Evolutionary conservation across 495 filamentous ascomycete species (phyloP).

Genomic region (Xylaria sp.): DNA sequence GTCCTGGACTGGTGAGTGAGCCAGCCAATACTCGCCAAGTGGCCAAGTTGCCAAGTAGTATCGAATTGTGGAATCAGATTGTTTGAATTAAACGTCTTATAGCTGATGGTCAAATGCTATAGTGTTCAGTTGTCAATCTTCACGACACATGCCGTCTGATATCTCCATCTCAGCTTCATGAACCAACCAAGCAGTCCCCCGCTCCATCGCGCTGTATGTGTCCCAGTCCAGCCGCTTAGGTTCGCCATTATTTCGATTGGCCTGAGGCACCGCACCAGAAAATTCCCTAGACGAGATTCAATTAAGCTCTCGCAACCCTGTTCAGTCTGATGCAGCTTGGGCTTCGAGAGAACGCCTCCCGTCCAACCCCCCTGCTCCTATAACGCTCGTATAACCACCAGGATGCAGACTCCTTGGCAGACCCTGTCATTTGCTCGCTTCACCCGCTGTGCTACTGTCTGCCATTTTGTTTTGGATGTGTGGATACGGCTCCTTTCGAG

Average conservation of each 20-base stretch:
- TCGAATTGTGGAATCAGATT: background rate
- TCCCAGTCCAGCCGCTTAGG: conserved; percentile 5
- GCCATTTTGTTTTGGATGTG: conserved; percentile 55
- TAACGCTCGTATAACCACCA: conserved; percentile 5
- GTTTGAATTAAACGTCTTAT: background rate
- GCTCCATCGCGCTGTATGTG: too few relatives aligned
- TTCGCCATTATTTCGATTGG: background rate
- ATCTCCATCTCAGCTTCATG: background rate
- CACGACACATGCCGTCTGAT: conserved; percentile 12
- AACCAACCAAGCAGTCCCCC: background rate
- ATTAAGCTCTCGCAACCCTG: conserved; percentile 22
- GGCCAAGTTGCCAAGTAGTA: conserved; percentile 12
- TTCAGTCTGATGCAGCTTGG: conserved; percentile 27
- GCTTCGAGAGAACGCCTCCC: conserved; percentile 31
- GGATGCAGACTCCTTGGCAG: conserved; percentile 27
- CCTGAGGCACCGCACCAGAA: background rate
- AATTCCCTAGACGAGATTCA: conserved; percentile 2
- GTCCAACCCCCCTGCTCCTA: conserved; percentile 34
- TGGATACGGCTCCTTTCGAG: conserved; percentile 50
- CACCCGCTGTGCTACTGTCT: conserved; percentile 29
- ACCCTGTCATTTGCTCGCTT: conserved; percentile 46
- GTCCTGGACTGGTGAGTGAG: too few relatives aligned
- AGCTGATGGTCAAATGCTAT: background rate
- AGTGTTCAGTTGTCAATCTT: background rate
- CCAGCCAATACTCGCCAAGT: conserved; percentile 3